Conservation (phyloP, 2,329 filamentous ascomycete species). For the Claviceps africana region DNA sequence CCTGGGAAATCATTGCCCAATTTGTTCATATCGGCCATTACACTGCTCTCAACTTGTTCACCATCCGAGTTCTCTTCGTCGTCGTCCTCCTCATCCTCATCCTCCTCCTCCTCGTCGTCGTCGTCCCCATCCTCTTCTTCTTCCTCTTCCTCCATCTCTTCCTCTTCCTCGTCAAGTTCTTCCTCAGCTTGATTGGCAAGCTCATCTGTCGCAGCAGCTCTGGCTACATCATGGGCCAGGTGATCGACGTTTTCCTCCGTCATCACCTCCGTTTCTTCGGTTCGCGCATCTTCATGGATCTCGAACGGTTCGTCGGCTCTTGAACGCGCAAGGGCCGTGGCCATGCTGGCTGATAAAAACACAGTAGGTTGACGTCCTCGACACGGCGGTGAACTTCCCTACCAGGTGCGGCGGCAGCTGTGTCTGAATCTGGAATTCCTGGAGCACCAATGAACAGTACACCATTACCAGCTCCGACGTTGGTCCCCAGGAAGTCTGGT, state of each 20-base stretch:
- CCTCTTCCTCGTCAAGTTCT: slow-evolving; percentile 16
- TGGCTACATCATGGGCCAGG: slow-evolving; percentile 14
- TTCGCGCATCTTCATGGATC: slow-evolving; percentile 36
- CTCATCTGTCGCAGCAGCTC: slow-evolving; percentile 11
- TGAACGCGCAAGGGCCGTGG: background rate
- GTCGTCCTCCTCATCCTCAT: slow-evolving; percentile 26
- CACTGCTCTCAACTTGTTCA: slow-evolving; percentile 50
- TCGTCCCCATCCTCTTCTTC: slow-evolving; percentile 19
- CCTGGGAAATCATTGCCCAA: slow-evolving; percentile 71
- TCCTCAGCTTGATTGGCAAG: slow-evolving; percentile 15
- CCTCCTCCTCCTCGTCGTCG: slow-evolving; percentile 25
- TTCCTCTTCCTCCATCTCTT: slow-evolving; percentile 23
- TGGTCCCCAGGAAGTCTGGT: background rate
- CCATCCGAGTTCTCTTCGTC: slow-evolving; percentile 38
- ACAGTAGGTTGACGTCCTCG: background rate
- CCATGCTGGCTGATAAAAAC: slow-evolving; percentile 2
- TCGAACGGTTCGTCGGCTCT: slow-evolving; percentile 25
- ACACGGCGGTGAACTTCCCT: background rate
- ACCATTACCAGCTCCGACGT: background rate
- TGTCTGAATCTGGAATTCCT: background rate
- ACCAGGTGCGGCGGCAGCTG: too few relatives aligned
- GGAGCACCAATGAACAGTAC: background rate
- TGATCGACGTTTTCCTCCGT: slow-evolving; percentile 25
- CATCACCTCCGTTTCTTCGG: slow-evolving; percentile 37
- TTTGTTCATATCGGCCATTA: slow-evolving; percentile 76